These are phyloP conservation scores for Cladosporium colombiae DNA, from an alignment of 2,329 filamentous ascomycete genomes.

Conservation along the genomic window DNA sequence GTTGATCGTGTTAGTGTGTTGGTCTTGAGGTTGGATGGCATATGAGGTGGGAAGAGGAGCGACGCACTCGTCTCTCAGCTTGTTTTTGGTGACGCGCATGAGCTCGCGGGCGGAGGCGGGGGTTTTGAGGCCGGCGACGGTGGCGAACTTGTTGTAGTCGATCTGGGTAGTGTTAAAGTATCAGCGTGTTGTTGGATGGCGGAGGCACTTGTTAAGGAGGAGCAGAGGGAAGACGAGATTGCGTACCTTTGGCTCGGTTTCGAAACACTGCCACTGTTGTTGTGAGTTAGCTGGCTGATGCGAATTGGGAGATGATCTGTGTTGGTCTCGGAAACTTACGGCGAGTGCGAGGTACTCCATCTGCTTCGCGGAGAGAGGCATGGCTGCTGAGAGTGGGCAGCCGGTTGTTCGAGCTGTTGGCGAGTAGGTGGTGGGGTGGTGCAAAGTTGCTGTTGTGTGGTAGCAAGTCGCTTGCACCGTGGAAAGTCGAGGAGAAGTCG, in stretches of 20 bases:
- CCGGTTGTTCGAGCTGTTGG: background rate
- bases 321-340: background rate
- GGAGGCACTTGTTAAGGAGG: background rate
- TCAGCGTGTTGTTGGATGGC: background rate
- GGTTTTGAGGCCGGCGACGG: conserved; percentile 32
- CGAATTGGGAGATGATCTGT: background rate
- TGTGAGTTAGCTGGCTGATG: background rate
- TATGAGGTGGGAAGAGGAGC: background rate
- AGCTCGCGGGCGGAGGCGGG: conserved; percentile 35
- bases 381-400: conserved; percentile 12
- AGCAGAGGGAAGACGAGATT: background rate
- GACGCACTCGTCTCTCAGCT: conserved; percentile 33
- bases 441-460: background rate
- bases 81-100: conserved; percentile 39
- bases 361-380: conserved; percentile 33
- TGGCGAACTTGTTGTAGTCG: conserved; percentile 37
- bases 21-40: background rate
- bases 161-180: conserved; percentile 27
- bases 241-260: conserved; percentile 33
- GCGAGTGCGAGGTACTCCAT: conserved; percentile 35
- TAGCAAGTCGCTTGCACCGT: background rate
- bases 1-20: background rate
- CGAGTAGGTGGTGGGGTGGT: background rate
- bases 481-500: background rate
- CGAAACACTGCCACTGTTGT: conserved; percentile 34